Evolutionary conservation across 1,139 yeast genomes (phyloP).

Genomic region (Wickerhamomyces sp.): DNA sequence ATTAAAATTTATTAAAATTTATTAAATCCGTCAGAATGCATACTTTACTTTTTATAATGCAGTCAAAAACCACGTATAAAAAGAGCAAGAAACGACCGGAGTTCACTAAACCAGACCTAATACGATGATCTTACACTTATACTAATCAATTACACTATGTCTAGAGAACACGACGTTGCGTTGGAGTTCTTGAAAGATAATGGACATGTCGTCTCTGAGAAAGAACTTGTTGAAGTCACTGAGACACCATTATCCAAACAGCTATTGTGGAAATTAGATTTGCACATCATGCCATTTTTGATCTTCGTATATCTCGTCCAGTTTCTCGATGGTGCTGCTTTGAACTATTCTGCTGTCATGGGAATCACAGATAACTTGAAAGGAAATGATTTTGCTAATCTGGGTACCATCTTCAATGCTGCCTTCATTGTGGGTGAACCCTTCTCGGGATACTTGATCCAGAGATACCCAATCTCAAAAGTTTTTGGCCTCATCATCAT

Average conservation of each 20-base stretch:
- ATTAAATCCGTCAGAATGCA: neutral
- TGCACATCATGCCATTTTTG: slow-evolving; percentile 29
- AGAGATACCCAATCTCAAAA: slow-evolving; percentile 51
- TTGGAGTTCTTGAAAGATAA: slow-evolving; percentile 1
- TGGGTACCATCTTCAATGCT: slow-evolving; percentile 23
- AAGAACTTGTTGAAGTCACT: neutral
- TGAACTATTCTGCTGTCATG: slow-evolving; percentile 49
- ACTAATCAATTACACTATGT: no score
- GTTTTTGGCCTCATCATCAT: slow-evolving; percentile 41
- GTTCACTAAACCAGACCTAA: no score
- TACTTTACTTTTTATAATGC: no score
- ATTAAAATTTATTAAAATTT: no score
- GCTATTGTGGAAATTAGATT: slow-evolving; percentile 18
- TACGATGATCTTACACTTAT: no score
- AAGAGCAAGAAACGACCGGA: neutral
- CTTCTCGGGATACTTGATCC: slow-evolving; percentile 33
- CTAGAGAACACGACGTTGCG: neutral
- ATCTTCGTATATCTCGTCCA: slow-evolving; percentile 41
- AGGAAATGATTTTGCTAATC: slow-evolving; percentile 25
- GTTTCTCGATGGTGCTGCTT: slow-evolving; percentile 40
- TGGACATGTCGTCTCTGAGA: neutral
- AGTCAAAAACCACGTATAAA: no score
- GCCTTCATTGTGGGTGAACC: slow-evolving; percentile 24
- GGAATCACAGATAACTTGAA: slow-evolving; percentile 38
- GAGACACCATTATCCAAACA: slow-evolving; percentile 1